A percentile compares a stretch with the other conserved stretches of the same genome.
phyloP scores from a whole-genome alignment of 352 stramenopile species.

The Pythium rishiriense region DNA sequence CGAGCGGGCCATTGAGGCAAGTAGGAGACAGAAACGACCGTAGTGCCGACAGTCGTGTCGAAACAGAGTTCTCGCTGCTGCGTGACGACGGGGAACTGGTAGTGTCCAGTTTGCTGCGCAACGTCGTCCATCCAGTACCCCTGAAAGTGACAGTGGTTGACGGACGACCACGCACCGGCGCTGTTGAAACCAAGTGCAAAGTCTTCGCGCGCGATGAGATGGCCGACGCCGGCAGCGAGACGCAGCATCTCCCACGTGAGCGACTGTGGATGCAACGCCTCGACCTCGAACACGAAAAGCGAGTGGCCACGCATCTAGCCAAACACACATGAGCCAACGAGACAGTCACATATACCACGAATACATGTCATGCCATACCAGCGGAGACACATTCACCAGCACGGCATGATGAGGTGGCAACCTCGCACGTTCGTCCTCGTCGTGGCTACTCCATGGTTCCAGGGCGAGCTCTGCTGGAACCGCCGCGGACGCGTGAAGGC shows the following conservation, averaged over 20 bases:
- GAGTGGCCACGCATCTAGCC: conserved; percentile 58
- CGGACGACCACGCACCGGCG: conserved; percentile 70
- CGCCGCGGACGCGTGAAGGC: background rate
- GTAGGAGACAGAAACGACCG: conserved; percentile 23
- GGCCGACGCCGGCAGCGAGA: conserved; percentile 25
- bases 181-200: conserved; percentile 73
- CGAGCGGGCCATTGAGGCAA: conserved; percentile 48
- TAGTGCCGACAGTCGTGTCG: background rate
- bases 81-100: conserved; percentile 41
- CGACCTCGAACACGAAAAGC: conserved; percentile 54
- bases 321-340: background rate
- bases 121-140: conserved; percentile 48
- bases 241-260: conserved; percentile 9
- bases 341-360: too few species aligned
- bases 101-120: background rate
- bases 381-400: conserved; percentile 67
- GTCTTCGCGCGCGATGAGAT: conserved; percentile 32
- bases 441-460: conserved; percentile 6
- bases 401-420: conserved; percentile 26
- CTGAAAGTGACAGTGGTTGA: conserved; percentile 80
- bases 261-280: conserved; percentile 9
- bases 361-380: conserved; percentile 37
- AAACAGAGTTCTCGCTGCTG: conserved; percentile 44
- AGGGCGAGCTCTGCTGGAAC: background rate
- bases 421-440: background rate